Evolutionary conservation across 2,329 filamentous ascomycete species (phyloP), one percentile per base, ranked within the genome.

Genomic region (Penicillium sp.): DNA sequence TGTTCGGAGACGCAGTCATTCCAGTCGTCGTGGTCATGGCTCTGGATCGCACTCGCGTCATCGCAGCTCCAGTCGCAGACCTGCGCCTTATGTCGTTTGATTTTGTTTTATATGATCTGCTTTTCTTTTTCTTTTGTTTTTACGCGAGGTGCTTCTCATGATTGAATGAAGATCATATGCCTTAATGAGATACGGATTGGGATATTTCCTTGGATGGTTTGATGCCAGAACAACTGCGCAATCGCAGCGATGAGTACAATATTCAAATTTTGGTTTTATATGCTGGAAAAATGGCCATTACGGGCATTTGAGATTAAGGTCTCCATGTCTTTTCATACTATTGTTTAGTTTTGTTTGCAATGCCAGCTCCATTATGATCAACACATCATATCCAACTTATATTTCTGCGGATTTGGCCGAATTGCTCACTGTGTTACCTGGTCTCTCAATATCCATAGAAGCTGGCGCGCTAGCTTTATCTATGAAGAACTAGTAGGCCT

Each of bases 1-100:
- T 27, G 75, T 70, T 15, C 61, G 69, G 3, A 63, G 71, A 42
- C 67, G 71, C 13, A 75, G 69, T 51, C 73, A 73, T 61, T 75
- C 69, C 47, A 73, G 70, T 57, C 69, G 73, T 8, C 65, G 73
- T 5, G 73, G 73, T 13, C 71, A 73, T 53, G 54, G 54, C 54
- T 65, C 65, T 10, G 58, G 61, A 6, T 65, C 63, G 6, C 68
- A 69, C 43, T 57, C 55, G 12, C 68, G 70, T 27, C 70, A 70
- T 50, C 70, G 70, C 37, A 69, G 66, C 50, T 70, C 70, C 6
- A 66, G 68, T 25, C 64, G 69, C 21, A 62, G 68, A 54, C 67
- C 55, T 3, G 50, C 67, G 41, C 61, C 67, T 31, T 72, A 72
- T 62, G 70, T 70, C 50, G 69, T 73, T 51, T 73, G 54, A 57